Evolutionary conservation across 257 asterid species (phyloP).

Genomic region (Dorcoceras hygrometricum): DNA sequence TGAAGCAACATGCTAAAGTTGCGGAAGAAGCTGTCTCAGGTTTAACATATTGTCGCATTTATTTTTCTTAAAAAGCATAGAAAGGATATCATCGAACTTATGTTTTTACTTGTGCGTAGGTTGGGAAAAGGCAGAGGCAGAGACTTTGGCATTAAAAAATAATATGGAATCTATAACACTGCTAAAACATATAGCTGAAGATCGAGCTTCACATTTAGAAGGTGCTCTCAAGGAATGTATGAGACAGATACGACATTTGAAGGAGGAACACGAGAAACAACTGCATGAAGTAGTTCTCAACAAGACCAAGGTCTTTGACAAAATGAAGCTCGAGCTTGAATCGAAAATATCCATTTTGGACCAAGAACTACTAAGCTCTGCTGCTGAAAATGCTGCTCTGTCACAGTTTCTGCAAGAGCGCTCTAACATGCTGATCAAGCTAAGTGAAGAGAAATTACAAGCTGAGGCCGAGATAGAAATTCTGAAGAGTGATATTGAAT

Average conservation of each 20-base stretch:
- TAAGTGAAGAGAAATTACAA: slow-evolving; percentile 74
- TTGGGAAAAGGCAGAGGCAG: slow-evolving; percentile 99
- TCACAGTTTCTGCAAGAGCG: slow-evolving; percentile 91
- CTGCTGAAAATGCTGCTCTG: slow-evolving; percentile 79
- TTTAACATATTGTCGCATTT: slow-evolving; percentile 23
- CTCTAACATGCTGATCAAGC: slow-evolving; percentile 73
- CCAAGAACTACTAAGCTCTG: slow-evolving; percentile 70
- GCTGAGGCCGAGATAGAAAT: slow-evolving; percentile 76
- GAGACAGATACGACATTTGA: slow-evolving; percentile 82
- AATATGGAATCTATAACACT: slow-evolving; percentile 91
- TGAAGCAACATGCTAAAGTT: slow-evolving; percentile 93
- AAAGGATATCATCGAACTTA: slow-evolving; percentile 20
- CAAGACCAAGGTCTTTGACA: slow-evolving; percentile 70
- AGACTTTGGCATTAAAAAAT: slow-evolving; percentile 75
- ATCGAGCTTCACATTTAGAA: slow-evolving; percentile 78
- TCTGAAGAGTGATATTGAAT: slow-evolving; percentile 59
- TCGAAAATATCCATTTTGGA: slow-evolving; percentile 56
- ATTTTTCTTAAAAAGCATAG: not conserved
- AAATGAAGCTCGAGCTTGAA: slow-evolving; percentile 76
- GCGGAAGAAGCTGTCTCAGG: slow-evolving; percentile 99
- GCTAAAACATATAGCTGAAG: slow-evolving; percentile 90
- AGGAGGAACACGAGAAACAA: slow-evolving; percentile 77
- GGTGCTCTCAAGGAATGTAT: slow-evolving; percentile 95
- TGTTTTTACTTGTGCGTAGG: slow-evolving; percentile 49
- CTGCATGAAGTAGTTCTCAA: slow-evolving; percentile 63